These are phyloP conservation scores for Scedosporium dehoogii DNA, from an alignment of 2,329 filamentous ascomycete genomes.

Conservation along the genomic window DNA sequence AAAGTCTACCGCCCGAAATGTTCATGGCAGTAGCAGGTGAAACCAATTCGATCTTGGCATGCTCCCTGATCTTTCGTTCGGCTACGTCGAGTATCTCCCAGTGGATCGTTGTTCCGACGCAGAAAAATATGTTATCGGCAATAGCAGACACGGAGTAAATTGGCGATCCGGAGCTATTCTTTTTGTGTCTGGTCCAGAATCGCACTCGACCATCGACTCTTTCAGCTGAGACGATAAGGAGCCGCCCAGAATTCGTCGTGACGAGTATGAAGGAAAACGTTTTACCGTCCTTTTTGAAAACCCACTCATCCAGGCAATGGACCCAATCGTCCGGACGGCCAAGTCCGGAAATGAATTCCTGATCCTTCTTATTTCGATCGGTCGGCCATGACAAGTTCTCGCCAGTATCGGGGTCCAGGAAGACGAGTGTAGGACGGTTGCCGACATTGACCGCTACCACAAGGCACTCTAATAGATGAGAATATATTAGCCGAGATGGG, in stretches of 20 bases:
- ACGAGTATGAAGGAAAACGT: constrained; percentile 55
- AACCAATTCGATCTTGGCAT: constrained; percentile 36
- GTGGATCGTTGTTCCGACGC: constrained; percentile 41
- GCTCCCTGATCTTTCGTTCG: constrained; percentile 39
- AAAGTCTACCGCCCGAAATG: constrained; percentile 35
- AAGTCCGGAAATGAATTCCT: constrained; percentile 44
- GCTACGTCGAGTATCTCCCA: constrained; percentile 43
- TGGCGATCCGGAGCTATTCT: constrained; percentile 30
- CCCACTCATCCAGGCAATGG: constrained; percentile 54
- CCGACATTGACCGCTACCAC: constrained; percentile 39
- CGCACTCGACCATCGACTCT: constrained; percentile 25
- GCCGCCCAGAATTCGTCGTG: constrained; percentile 40
- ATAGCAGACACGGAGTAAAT: constrained; percentile 48
- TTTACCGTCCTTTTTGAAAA: constrained; percentile 43
- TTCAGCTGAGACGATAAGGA: constrained; percentile 42
- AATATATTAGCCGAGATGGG: constrained; percentile 45
- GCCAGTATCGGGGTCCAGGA: constrained; percentile 47
- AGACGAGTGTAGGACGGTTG: constrained; percentile 38
- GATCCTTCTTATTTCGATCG: constrained; percentile 28
- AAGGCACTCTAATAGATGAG: constrained; percentile 38
- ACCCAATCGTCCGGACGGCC: constrained; percentile 49
- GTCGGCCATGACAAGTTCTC: constrained; percentile 36
- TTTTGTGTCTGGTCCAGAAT: constrained; percentile 45
- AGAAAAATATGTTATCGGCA: constrained; percentile 45
- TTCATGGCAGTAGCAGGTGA: constrained; percentile 42